Evolutionary conservation across 495 filamentous ascomycete species (phyloP).

Genomic region (Apodospora peruviana): DNA sequence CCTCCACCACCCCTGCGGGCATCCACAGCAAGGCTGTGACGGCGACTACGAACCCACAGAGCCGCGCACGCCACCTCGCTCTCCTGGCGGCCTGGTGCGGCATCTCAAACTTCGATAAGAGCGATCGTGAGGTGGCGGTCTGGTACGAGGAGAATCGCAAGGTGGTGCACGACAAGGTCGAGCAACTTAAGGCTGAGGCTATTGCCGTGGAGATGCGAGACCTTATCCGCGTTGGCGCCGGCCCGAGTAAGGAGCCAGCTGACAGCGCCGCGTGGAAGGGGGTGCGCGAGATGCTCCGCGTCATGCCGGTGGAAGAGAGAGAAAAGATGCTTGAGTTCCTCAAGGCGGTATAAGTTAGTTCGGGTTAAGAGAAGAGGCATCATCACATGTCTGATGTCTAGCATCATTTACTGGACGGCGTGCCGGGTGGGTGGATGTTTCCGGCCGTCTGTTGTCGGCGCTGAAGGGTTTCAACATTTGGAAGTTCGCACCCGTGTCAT

Average conservation of each 20-base stretch:
- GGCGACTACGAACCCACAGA: slow-evolving; percentile 38
- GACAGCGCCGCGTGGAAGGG: slow-evolving; percentile 80
- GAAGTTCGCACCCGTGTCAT: too few relatives aligned
- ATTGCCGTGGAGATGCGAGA: slow-evolving; percentile 73
- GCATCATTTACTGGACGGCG: too few relatives aligned
- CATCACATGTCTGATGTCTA: too few relatives aligned
- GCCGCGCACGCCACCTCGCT: slow-evolving; percentile 57
- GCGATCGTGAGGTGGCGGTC: slow-evolving; percentile 77
- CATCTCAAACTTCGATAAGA: slow-evolving; percentile 62
- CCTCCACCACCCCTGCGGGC: slow-evolving; percentile 36
- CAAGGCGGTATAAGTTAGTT: slow-evolving; percentile 21
- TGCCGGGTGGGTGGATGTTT: too few relatives aligned
- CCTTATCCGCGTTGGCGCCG: slow-evolving; percentile 52
- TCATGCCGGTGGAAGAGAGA: slow-evolving; percentile 80
- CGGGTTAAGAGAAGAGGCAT: too few relatives aligned
- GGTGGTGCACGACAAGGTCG: slow-evolving; percentile 69
- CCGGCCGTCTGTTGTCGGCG: too few relatives aligned
- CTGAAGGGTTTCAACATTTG: too few relatives aligned
- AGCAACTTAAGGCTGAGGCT: slow-evolving; percentile 68
- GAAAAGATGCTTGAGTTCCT: slow-evolving; percentile 79
- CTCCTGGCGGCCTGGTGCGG: slow-evolving; percentile 74
- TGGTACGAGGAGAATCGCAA: slow-evolving; percentile 98
- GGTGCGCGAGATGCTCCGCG: slow-evolving; percentile 74
- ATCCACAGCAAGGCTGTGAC: slow-evolving; percentile 28
- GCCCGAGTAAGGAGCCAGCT: slow-evolving; percentile 38